Conservation (phyloP, 1,284 basidiomycete genomes). For the Xerocomus amazonicus region DNA sequence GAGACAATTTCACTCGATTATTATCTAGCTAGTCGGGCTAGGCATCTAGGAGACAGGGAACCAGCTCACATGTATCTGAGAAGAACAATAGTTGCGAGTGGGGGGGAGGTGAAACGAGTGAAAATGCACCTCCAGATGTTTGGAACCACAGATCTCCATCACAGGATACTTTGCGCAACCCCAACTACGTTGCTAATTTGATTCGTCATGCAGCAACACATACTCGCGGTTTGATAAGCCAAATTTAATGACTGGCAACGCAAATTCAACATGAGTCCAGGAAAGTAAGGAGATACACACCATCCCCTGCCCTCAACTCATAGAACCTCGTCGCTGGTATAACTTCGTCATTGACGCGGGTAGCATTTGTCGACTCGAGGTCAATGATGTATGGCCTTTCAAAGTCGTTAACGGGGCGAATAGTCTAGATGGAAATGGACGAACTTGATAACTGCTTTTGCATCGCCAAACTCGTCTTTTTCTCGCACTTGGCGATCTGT, state of each 20-base stretch:
- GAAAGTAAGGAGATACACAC: conserved; percentile 43
- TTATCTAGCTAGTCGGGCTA: no score
- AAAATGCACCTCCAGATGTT: background rate
- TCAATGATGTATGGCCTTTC: conserved; percentile 91
- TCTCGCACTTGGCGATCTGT: conserved; percentile 78
- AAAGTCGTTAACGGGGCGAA: conserved; percentile 7
- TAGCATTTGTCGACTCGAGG: conserved; percentile 95
- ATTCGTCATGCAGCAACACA: conserved; percentile 83
- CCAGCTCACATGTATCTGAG: no score
- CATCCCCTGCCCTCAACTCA: conserved; percentile 84
- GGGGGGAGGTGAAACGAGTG: background rate
- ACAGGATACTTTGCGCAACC: background rate
- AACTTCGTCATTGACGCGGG: conserved; percentile 82
- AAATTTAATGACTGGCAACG: conserved; percentile 79
- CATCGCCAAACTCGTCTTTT: conserved; percentile 85
- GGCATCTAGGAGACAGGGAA: no score
- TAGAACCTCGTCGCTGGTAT: conserved; percentile 89
- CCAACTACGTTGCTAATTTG: conserved; percentile 33
- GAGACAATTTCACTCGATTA: no score
- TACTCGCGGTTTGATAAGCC: conserved; percentile 86
- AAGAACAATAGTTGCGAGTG: no score
- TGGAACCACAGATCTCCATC: background rate
- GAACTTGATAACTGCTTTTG: conserved; percentile 77
- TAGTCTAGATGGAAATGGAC: conserved; percentile 28
- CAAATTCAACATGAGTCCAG: conserved; percentile 5